Evolutionary conservation across 2,329 filamentous ascomycete species (phyloP).

Genomic region (Nigrograna mackinnonii): DNA sequence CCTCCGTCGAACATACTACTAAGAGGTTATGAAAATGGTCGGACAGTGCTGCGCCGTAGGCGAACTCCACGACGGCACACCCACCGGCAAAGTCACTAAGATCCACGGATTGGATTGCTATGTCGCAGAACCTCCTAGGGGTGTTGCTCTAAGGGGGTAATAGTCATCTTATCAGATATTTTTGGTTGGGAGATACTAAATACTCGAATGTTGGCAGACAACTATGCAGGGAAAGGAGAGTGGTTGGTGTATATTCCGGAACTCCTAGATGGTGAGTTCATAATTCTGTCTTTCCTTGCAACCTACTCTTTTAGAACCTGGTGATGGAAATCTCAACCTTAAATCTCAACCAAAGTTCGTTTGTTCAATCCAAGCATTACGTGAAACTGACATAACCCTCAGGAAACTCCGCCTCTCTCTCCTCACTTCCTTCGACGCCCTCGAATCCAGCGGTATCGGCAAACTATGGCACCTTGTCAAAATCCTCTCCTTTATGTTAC

Average conservation of each 20-base stretch:
- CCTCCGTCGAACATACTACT: not conserved
- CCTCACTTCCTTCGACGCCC: conserved; percentile 4
- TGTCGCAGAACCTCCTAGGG: conserved; percentile 35
- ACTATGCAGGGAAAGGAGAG: conserved; percentile 33
- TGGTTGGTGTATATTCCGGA: conserved; percentile 38
- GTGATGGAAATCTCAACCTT: not conserved
- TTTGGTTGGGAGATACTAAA: conserved; percentile 42
- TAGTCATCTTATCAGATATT: conserved; percentile 43
- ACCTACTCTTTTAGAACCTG: not conserved
- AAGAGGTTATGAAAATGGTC: conserved; percentile 8
- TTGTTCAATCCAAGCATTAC: not conserved
- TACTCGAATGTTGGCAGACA: conserved; percentile 41
- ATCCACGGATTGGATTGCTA: conserved; percentile 42
- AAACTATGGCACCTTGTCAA: conserved; percentile 6
- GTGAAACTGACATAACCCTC: not conserved
- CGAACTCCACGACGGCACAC: conserved; percentile 40
- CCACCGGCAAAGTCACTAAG: conserved; percentile 34
- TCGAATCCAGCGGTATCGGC: conserved; percentile 2
- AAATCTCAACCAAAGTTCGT: not conserved
- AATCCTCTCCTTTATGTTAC: conserved; percentile 4
- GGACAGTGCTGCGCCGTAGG: conserved; percentile 41
- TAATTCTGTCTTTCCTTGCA: not conserved
- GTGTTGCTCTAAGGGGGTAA: conserved; percentile 28
- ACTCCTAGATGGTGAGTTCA: conserved; percentile 35
- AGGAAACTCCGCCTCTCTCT: conserved; percentile 6